Evolutionary conservation across 2,329 filamentous ascomycete species (phyloP), one percentile per base, ranked within the genome.

Genomic region (Fusarium concolor): DNA sequence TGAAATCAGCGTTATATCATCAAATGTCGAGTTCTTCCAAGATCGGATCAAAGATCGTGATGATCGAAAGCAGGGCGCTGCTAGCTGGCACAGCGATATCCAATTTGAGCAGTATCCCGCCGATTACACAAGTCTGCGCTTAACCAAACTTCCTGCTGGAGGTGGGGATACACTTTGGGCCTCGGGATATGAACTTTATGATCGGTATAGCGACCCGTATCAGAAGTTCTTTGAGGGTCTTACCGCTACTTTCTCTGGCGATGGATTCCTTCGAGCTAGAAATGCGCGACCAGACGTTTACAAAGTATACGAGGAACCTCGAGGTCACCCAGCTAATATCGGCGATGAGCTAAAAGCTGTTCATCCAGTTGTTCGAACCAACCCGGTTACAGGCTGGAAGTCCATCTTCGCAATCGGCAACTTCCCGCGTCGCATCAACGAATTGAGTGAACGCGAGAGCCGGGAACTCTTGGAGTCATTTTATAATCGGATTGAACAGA

Each of bases 301-400:
- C 35, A 65, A 72, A 35, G 62, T 80, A 14, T 78, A 80, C 38
- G 73, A 76, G 11, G 64, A 75, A n/a, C 66, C 76, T 3, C 68
- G 80, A 11, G 81, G 80, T 3, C 56, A 70, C 18, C 75, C 75
- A 0, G 68, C 61, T 7, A 89, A 89, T 61, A 74, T 83, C 2
- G 87, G 85, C 3, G 76, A 71, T 18, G 77, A 82, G 6, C 76
- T 89, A 35, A 73, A 70, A 11, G 82, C 86, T 0, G 76, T 81
- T 1, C 87, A 89, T 62, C 86, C 87, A 1, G 82, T 89, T 2
- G 79, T 89, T 7, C 81, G 87, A 12, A 89, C 87, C 0, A 88
- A 90, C 54, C 87, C 87, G 0, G 86, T 89, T 0, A 89, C 87
- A 0, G 87, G 87, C 0, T 89, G 87, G 87, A 89, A 83, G 70